Base-by-base conservation (phyloP, 2,329 filamentous ascomycete species). In the Neonectria hederae region DNA sequence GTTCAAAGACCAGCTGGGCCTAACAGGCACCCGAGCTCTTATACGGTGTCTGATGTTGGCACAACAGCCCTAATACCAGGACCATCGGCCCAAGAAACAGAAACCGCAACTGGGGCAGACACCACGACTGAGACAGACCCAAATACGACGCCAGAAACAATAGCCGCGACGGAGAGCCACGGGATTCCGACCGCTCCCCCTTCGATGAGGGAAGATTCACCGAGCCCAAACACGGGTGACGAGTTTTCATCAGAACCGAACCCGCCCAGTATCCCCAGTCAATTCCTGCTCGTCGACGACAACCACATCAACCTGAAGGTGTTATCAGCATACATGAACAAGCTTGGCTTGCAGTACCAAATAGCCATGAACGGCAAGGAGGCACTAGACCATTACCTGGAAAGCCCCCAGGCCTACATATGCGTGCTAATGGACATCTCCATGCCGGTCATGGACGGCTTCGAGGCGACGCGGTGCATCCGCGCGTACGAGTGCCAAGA, bases 361-460 rank as follows among this genome's bases (percentile, higher is more conserved):
- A 77, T 73, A 0, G 79, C 77, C 0, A 71, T 59, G 4, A 76
- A 81, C 51, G 79, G 79, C 0, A 65, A 76, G 17, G 73, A 81
- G 54, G 79, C 79, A 0, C 57, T 80, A 3, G 71, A 76, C 21
- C 69, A 68, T 0, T 81, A 75, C 38, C 67, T 62, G n/a, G 35
- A 65, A 1, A 63, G 69, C 1, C 72, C 72, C 0, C 66, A 66
- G 0, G 55, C 70, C 0, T 80, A 72, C 24, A 63, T 62, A 0
- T 78, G 75, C 54, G 65, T 82, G 0, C 65, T 82, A 5, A 82
- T 81, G 71, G 86, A 88, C 66, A 83, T 87, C 1, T 86, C 81
- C 58, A 88, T 89, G 86, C 86, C 86, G 0, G 75, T 87, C 3
- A 83, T 88, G 71, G 83, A 88, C 64, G 84, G 84, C 0, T 80